Evolutionary conservation across 2,329 filamentous ascomycete genomes (phyloP).

Genomic region (Fusarium penzigii): DNA sequence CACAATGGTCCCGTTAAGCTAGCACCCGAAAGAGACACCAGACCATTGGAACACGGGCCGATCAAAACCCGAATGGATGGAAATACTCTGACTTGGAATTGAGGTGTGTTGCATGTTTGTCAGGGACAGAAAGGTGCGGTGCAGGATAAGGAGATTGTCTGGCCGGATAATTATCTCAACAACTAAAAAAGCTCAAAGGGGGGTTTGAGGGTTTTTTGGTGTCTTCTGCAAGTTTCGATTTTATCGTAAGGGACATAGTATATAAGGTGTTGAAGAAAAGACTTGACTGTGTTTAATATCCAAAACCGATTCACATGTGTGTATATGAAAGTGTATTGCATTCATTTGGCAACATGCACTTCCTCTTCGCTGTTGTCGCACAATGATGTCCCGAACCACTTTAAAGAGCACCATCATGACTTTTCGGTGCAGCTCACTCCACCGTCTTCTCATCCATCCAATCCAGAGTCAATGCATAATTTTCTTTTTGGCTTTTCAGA

Average conservation of each 20-base stretch:
- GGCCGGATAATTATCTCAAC: constrained; percentile 24
- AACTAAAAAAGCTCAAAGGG: constrained; percentile 16
- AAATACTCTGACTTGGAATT: background rate
- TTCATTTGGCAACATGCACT: constrained; percentile 4
- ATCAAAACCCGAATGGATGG: background rate
- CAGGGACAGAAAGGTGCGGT: background rate
- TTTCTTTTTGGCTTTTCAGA: background rate
- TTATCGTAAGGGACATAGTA: too few relatives aligned
- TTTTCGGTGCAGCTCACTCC: constrained; percentile 5
- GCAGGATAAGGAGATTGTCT: background rate
- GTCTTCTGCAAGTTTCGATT: too few relatives aligned
- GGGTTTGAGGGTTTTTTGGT: background rate
- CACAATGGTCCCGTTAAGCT: background rate
- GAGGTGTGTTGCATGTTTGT: background rate
- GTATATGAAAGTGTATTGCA: background rate
- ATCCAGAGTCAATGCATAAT: too few relatives aligned
- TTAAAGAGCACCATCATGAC: constrained; percentile 18
- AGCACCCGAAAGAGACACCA: background rate
- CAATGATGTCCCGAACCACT: constrained; percentile 23
- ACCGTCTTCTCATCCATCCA: constrained; percentile 2
- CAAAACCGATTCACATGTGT: background rate
- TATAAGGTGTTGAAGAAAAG: too few relatives aligned
- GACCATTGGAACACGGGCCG: background rate
- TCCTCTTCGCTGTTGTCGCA: constrained; percentile 21
- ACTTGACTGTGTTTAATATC: background rate